A percentile compares a stretch with the other conserved stretches of the same genome.
Conservation (phyloP, 108 stramenopile genomes). For the Bacterosira constricta region DNA sequence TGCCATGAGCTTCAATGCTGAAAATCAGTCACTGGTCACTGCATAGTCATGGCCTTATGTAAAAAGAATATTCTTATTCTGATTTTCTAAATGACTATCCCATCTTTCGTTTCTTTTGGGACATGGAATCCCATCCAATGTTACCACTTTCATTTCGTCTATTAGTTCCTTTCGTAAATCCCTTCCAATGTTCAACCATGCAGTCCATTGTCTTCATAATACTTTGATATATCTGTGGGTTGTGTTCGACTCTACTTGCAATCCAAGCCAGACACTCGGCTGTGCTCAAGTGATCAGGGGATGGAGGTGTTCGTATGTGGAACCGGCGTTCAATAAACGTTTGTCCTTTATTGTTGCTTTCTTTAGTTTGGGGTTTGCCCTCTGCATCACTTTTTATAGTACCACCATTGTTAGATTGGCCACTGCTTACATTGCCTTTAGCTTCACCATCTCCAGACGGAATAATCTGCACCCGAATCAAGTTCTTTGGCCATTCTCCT, state of each 20-base stretch:
- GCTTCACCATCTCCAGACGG: constrained; percentile 12
- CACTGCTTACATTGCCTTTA: background rate
- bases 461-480: constrained; percentile 54
- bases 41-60: too few relatives aligned
- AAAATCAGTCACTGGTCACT: too few relatives aligned
- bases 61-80: too few relatives aligned
- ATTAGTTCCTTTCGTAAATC: background rate
- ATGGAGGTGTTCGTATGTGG: constrained; percentile 65
- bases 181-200: constrained; percentile 68
- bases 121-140: constrained; percentile 11
- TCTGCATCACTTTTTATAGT: background rate
- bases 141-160: background rate
- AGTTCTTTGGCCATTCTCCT: constrained; percentile 53
- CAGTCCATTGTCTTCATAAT: constrained; percentile 69
- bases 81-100: too few relatives aligned
- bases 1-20: too few relatives aligned
- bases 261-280: constrained; percentile 80
- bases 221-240: constrained; percentile 50
- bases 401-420: background rate
- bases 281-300: constrained; percentile 62
- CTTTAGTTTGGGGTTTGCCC: background rate
- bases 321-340: constrained; percentile 46
- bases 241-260: constrained; percentile 52
- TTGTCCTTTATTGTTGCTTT: background rate
- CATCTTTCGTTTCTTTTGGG: constrained; percentile 39